Base-by-base conservation (phyloP, 257 asterid genomes). In the Petrea volubilis region DNA sequence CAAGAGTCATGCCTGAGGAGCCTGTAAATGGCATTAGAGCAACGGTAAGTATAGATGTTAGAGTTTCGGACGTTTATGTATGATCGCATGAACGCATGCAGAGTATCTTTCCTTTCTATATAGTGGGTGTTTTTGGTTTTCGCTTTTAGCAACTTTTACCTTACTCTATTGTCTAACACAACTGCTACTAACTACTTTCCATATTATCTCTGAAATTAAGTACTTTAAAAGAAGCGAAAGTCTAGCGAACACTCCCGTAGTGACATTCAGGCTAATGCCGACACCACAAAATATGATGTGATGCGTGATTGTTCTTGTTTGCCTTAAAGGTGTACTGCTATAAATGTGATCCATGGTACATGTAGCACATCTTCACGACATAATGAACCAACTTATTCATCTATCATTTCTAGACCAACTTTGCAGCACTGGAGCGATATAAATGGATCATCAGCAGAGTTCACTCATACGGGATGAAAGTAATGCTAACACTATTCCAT, bases 351-450 rank as follows among this genome's bases (percentile, higher is more conserved):
- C n/a, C n/a, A n/a, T n/a, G n/a, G n/a, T 67, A 51, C 15, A 18
- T 58, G 9, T n/a, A n/a, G n/a, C 9, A 36, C 63, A 4, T 47
- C n/a, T n/a, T 28, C 21, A 29, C 25, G 29, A 36, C 52, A 25
- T 76, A 24, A 43, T 25, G 53, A 29, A 15, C 36, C n/a, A 18
- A 34, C 28, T 27, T 44, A 17, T n/a, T 38, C 47, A 33, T 50
- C 56, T 5, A 40, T 67, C 29, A 64, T 41, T 46, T 59, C 25
- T 81, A 94, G 99, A 86, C 87, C 77, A 94, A 94, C 75, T 91
- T 80, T 70, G 98, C 95, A 38, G 99, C 98, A 38, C 44, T 94
- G 85, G 99, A 94, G 85, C 85, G 99, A 67, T 94, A 94, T 67
- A 91, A 83, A 80, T 89, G 97, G 99, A 94, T 94, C 76, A 82